Evolutionary conservation across 768 basidiomycete genomes (phyloP), one percentile per base, ranked within the genome.

Genomic region (Mrakia hoshinonis): DNA sequence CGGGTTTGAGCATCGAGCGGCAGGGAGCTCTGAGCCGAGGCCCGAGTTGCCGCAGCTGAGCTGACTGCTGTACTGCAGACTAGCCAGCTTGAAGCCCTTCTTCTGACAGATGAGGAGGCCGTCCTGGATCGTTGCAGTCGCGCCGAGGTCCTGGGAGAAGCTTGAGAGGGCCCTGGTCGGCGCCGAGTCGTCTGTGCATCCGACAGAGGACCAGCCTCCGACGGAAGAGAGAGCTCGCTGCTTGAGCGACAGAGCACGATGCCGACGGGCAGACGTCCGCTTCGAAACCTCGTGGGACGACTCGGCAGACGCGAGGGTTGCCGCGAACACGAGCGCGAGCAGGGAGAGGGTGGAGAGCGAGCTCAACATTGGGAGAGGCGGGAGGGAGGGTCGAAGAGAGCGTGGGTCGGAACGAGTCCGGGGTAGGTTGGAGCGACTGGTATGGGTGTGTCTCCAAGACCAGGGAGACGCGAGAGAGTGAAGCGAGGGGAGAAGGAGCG

Each of bases 181-280:
- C 7, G 31, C 58, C 43, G 43, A 43, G 36, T 61, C 58, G 18
- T 61, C 31, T 13, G 58, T 61, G 58, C 58, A 61, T 61, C 58
- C 58, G 15, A 61, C 31, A 22, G 58, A 61, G 58, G 58, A 39
- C 58, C 58, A 61, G 36, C 58, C 58, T 61, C 58, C 58, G 3
- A 31, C 29, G 26, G 55, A 18, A 5, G 4, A n/a, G 34, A 31
- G 6, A 11, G 55, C 58, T 5, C 58, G 36, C 12, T 61, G 58
- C 20, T 61, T 61, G 36, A 61, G 36, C 15, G 58, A 61, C 31
- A 61, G 58, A 22, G 58, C 34, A 4, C 58, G 31, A 38, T 61
- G 58, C 3, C 58, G 58, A 36, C 58, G 58, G 4, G 34, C 58
- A 10, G 31, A 22, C 22, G 34, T 18, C 15, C 22, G 34, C 20